These are phyloP conservation scores for Phragmites australis DNA, from an alignment of 176 grass and related monocot species.

Conservation along the genomic window DNA sequence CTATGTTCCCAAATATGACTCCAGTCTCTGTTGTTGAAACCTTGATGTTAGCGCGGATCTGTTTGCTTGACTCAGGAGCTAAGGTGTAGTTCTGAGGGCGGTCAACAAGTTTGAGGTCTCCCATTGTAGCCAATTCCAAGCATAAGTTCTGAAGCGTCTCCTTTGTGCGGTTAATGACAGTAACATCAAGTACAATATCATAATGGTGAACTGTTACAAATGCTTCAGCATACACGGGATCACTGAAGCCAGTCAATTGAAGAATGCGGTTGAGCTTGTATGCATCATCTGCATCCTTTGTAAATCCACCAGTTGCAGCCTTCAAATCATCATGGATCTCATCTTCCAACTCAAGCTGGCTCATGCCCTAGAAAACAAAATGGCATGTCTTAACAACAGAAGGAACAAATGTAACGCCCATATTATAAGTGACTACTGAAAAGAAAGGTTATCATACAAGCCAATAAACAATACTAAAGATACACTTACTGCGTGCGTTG, in stretches of 20 bases:
- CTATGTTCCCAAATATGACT: constrained; percentile 77
- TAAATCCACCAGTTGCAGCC: constrained; percentile 72
- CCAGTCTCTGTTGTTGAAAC: constrained; percentile 81
- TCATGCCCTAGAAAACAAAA: constrained; percentile 63
- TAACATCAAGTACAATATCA: constrained; percentile 74
- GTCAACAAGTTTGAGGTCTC: constrained; percentile 73
- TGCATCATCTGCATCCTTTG: constrained; percentile 59
- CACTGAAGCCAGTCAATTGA: constrained; percentile 66
- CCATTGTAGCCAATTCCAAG: constrained; percentile 73
- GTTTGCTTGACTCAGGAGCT: constrained; percentile 67
- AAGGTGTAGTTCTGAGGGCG: constrained; percentile 69
- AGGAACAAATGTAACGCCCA: not conserved
- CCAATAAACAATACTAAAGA: not conserved
- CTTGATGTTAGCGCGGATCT: constrained; percentile 74
- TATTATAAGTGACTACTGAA: not conserved
- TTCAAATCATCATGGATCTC: constrained; percentile 70
- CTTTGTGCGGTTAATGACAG: constrained; percentile 68
- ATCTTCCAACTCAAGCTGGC: constrained; percentile 80
- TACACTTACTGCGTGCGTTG: not conserved
- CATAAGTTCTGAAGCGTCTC: constrained; percentile 77
- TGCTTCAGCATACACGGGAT: constrained; percentile 74
- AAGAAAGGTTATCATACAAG: not conserved
- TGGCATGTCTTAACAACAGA: constrained; percentile 12
- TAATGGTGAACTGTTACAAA: constrained; percentile 76
- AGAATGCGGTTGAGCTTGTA: constrained; percentile 63